Percentiles rank a stretch among this genome's conserved stretches.
phyloP scores from a whole-genome alignment of 2,329 filamentous ascomycete genomes.

The Raffaelea ambrosiae region DNA sequence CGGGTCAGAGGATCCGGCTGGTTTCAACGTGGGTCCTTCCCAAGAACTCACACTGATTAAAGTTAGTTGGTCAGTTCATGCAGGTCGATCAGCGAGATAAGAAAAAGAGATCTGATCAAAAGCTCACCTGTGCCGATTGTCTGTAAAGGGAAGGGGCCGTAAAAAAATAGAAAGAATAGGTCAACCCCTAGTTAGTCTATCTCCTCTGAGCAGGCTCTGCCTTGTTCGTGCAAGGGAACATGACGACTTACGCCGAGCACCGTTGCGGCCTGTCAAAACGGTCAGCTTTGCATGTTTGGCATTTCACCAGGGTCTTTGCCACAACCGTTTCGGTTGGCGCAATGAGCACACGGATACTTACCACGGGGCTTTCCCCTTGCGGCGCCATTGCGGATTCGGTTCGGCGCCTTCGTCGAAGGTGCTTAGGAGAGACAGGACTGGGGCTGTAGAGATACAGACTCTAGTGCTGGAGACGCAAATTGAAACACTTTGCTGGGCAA shows the following conservation, averaged over 20 bases:
- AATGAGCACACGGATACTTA: conserved; percentile 6
- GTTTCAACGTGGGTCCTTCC: not conserved
- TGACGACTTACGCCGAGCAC: conserved; percentile 28
- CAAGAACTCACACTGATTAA: conserved; percentile 9
- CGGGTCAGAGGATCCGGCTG: not conserved
- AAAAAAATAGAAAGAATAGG: not conserved
- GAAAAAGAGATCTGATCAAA: not conserved
- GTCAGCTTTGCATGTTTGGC: no score
- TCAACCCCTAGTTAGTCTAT: not conserved
- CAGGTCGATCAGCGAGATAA: not conserved
- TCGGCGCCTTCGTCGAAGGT: no score
- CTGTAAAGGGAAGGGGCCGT: conserved; percentile 7
- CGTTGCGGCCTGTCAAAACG: conserved; percentile 24
- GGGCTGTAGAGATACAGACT: no score
- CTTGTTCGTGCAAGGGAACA: not conserved
- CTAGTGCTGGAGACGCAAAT: no score
- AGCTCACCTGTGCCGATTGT: conserved; percentile 22
- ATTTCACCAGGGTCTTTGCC: no score
- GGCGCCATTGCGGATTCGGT: conserved; percentile 16
- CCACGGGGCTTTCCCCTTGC: conserved; percentile 20
- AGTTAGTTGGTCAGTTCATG: not conserved
- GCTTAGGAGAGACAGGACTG: no score
- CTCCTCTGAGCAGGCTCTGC: not conserved
- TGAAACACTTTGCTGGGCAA: no score
- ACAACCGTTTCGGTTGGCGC: no score